Evolutionary conservation across 2,329 filamentous ascomycete species (phyloP), one percentile per base, ranked within the genome.

Genomic region (Cyphellophora attinorum): DNA sequence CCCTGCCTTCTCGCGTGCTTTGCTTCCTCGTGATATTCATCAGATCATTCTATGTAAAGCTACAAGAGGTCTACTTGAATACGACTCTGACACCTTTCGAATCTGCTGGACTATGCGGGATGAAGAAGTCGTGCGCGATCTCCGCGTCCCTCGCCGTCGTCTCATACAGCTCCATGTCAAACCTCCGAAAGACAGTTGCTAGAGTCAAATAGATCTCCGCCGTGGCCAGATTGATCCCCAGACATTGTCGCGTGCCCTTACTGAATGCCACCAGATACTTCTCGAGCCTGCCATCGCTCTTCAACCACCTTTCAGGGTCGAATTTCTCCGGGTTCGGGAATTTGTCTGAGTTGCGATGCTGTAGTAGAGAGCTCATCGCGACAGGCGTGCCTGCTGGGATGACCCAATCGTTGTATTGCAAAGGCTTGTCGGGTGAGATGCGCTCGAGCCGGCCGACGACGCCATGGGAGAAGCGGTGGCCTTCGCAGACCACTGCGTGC

Each of bases 261-360:
- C 55, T 52, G 38, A 66, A 66, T 1, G 50, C 51, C 4, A 65
- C 55, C 31, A 62, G 52, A 38, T 59, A 65, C 18, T 54, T 53
- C n/a, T 59, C 56, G 5, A 61, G 44, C 13, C 23, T 12, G 12
- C 41, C 39, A 3, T 4, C 56, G 54, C 14, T 52, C 45, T 3
- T 49, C 15, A 40, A 29, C 61, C 62, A 65, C 19, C 62, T 54
- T 37, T 64, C 58, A 0, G 62, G 61, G 4, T 56, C 45, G 34
- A 60, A 65, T 0, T 34, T 19, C 13, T 41, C 34, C 3, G 54
- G 51, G 11, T 56, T 35, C 0, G 57, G 58, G 46, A 64, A 65
- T 17, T 61, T 52, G 4, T 35, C 28, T 3, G 47, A 31, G 25
- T 60, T 42, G 32, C 40, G 38, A 32, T 45, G 42, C 21, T 52